A percentile compares a stretch with the other conserved stretches of the same genome.
phyloP scores from a whole-genome alignment of 371 early-diverging fungal species.

The Apophysomyces elegans region DNA sequence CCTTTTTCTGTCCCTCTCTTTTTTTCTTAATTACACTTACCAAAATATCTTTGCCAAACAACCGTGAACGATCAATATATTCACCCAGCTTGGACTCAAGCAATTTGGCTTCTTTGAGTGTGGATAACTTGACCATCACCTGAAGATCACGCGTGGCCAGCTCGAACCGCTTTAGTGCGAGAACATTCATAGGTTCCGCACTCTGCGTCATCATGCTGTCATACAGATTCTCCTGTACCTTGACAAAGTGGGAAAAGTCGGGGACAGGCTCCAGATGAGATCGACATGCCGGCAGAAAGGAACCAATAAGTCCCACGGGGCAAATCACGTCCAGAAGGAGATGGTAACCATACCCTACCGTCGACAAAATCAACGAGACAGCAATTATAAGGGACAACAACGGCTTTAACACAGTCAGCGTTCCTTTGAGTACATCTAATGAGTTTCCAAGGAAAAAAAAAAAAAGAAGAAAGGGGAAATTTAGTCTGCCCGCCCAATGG shows the following conservation, averaged over 20 bases:
- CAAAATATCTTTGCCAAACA: conserved; percentile 44
- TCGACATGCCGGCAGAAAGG: conserved; percentile 29
- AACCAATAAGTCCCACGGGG: conserved; percentile 23
- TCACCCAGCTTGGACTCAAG: conserved; percentile 41
- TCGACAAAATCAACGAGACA: conserved; percentile 9
- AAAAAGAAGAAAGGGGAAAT: background rate
- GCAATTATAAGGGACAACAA: conserved; percentile 19
- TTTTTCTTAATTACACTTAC: background rate
- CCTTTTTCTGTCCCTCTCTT: conserved; percentile 15
- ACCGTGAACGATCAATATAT: conserved; percentile 38
- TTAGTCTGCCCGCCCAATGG: background rate
- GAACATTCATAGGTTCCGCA: conserved; percentile 38
- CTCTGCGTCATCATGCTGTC: conserved; percentile 40
- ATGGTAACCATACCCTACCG: conserved; percentile 18
- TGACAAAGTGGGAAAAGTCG: conserved; percentile 49
- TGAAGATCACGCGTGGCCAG: conserved; percentile 53
- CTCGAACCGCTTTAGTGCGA: conserved; percentile 49
- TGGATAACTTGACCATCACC: conserved; percentile 49
- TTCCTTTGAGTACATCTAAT: conserved; percentile 19
- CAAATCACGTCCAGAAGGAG: conserved; percentile 26
- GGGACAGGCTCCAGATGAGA: conserved; percentile 31
- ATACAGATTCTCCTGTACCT: conserved; percentile 46
- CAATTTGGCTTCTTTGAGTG: conserved; percentile 31
- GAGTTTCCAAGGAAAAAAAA: background rate
- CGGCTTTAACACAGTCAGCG: conserved; percentile 26